These are phyloP conservation scores for Microthlaspi erraticum DNA, from an alignment of 345 rosid species.

Conservation along the genomic window DNA sequence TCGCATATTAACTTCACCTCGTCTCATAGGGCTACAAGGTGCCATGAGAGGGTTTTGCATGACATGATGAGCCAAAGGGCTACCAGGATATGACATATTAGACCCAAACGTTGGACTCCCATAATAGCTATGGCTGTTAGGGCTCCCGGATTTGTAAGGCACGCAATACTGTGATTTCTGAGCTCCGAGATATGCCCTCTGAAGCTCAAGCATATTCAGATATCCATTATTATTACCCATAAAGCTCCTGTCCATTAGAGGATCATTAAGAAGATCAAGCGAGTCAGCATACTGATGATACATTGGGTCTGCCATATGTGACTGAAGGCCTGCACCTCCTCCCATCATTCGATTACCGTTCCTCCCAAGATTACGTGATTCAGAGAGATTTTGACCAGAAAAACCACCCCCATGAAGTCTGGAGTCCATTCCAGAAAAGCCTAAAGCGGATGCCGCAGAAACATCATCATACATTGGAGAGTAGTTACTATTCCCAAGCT, in stretches of 20 bases:
- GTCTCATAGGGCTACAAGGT: conserved; percentile 64
- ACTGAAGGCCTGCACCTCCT: conserved; percentile 51
- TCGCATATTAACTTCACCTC: conserved; percentile 56
- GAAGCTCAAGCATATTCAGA: conserved; percentile 65
- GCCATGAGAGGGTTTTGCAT: conserved; percentile 61
- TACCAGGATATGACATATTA: conserved; percentile 68
- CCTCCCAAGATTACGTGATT: conserved; percentile 52
- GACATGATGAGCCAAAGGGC: conserved; percentile 60
- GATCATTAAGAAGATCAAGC: conserved; percentile 56
- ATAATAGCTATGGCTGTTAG: conserved; percentile 61
- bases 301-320: conserved; percentile 66
- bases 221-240: too few species aligned
- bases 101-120: conserved; percentile 59
- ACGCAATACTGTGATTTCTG: conserved; percentile 62
- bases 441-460: conserved; percentile 65
- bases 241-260: conserved; percentile 55
- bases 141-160: conserved; percentile 56
- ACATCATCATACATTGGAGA: conserved; percentile 77
- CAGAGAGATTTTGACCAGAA: conserved; percentile 57
- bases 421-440: conserved; percentile 63
- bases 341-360: conserved; percentile 54
- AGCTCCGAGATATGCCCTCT: conserved; percentile 67
- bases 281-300: conserved; percentile 62
- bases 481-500: conserved; percentile 59
- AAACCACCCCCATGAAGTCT: conserved; percentile 62